Conservation (phyloP, 371 early-diverging fungal species). For the Vavraia culicis region DNA sequence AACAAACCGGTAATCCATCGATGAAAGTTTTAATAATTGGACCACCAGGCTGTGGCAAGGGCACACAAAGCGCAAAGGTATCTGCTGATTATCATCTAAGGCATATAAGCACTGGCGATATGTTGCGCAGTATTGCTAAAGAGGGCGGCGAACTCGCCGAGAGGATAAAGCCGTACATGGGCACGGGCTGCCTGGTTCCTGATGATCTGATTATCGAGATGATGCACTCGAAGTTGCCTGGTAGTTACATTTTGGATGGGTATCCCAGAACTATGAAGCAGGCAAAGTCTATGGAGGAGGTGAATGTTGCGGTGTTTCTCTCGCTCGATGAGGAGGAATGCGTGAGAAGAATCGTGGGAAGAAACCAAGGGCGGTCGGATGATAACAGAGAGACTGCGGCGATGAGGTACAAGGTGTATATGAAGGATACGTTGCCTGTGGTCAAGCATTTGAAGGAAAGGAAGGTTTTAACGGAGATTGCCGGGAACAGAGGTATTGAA, state of each 20-base stretch:
- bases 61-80: slow-evolving; percentile 65
- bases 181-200: slow-evolving; percentile 68
- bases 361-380: slow-evolving; percentile 77
- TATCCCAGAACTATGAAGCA: slow-evolving; percentile 94
- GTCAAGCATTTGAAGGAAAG: slow-evolving; percentile 73
- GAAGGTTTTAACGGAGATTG: slow-evolving; percentile 66
- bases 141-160: slow-evolving; percentile 53
- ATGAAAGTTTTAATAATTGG: slow-evolving; percentile 46
- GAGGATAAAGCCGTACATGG: slow-evolving; percentile 86
- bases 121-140: slow-evolving; percentile 79
- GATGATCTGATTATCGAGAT: slow-evolving; percentile 89
- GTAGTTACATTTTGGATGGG: slow-evolving; percentile 96
- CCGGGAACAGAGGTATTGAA: slow-evolving; percentile 45
- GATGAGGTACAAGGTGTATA: slow-evolving; percentile 73
- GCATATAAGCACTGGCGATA: slow-evolving; percentile 92
- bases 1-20: no score
- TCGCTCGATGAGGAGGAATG: not conserved
- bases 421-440: slow-evolving; percentile 78
- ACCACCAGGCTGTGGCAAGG: slow-evolving; percentile 73
- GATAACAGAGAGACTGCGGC: slow-evolving; percentile 70
- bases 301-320: no score
- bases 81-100: slow-evolving; percentile 63
- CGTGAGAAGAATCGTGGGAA: slow-evolving; percentile 56
- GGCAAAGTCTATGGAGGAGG: slow-evolving; percentile 62
- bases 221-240: slow-evolving; percentile 64